Base-by-base conservation (phyloP, 202 grass and related monocot genomes). In the Musa balbisiana region DNA sequence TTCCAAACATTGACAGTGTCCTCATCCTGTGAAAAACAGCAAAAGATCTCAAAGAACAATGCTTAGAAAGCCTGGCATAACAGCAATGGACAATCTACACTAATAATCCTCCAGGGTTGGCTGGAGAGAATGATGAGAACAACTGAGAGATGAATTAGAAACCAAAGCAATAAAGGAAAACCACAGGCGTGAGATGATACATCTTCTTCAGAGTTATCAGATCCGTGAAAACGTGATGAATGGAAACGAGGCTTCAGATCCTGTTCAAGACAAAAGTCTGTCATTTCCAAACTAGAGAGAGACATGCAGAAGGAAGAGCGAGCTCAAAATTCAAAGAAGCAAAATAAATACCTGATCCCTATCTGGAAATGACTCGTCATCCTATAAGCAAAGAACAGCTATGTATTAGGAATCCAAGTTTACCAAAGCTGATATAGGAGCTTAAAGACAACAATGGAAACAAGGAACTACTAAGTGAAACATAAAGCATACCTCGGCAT, bases 1-100 rank as follows among this genome's bases (percentile, higher is more conserved):
- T 99, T 99, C 96, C 96, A 99, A 63, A 87, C 82, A 83, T 95
- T 99, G 82, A 99, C 87, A 64, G 90, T 87, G 85, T 95, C 95
- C 67, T 94, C 95, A 68, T 99, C 91, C 96, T 99, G 80, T 77
- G 82, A 49, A 83, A 72, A 27, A 55, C 53, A 87, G 20, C 50
- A 26, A 70, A 67, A 71, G 73, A 69, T 50, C 8, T 16, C 52
- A 54, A 3, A 33, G 33, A 62, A 67, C 16, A 27, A 83, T 20
- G 68, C 67, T 51, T 15, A n/a, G 23, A 53, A 72, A 10, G 60
- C 33, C 3, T 13, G 58, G 49, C 33, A 43, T 43, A 43, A 43
- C 5, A 43, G 4, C 33, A 43, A 43, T 8, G 33, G 5, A 43
- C 33, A 43, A 43, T 43, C 33, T 43, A 43, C 33, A 43, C 5